These are phyloP conservation scores for Verticillium isaacii DNA, from an alignment of 2,329 filamentous ascomycete genomes.

Conservation along the genomic window DNA sequence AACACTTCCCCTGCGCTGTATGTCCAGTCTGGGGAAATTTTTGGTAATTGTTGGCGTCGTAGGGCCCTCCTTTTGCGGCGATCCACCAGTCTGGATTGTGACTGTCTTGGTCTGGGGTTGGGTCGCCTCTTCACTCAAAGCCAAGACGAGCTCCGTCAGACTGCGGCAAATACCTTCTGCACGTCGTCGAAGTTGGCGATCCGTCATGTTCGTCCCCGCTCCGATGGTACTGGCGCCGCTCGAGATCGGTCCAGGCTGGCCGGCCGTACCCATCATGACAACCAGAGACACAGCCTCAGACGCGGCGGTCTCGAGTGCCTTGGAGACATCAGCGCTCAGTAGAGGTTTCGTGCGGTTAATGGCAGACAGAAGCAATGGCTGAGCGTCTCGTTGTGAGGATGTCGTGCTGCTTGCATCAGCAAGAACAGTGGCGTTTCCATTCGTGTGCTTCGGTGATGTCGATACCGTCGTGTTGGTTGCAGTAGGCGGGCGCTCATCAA, in stretches of 20 bases:
- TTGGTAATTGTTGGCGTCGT: conserved; percentile 42
- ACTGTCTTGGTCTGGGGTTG: conserved; percentile 22
- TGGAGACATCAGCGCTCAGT: conserved; percentile 68
- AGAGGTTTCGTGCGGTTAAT: conserved; percentile 71
- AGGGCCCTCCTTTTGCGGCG: conserved; percentile 21
- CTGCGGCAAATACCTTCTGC: conserved; percentile 90
- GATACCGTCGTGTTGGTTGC: conserved; percentile 90
- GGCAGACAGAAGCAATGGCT: conserved; percentile 72
- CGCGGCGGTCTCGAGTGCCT: conserved; percentile 74
- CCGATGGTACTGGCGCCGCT: conserved; percentile 62
- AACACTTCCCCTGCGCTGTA: conserved; percentile 37
- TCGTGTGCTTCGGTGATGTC: conserved; percentile 74
- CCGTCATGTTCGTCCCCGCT: conserved; percentile 51
- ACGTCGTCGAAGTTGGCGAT: conserved; percentile 83
- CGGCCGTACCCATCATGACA: conserved; percentile 69
- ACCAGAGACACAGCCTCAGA: conserved; percentile 76
- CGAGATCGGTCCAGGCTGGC: conserved; percentile 64
- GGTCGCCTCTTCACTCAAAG: conserved; percentile 60
- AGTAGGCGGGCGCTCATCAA: conserved; percentile 79
- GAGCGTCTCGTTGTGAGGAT: conserved; percentile 46
- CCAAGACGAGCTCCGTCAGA: conserved; percentile 86
- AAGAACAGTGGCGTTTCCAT: conserved; percentile 35
- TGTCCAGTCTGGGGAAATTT: conserved; percentile 26
- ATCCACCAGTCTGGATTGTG: conserved; percentile 14
- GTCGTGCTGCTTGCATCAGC: conserved; percentile 34